A percentile compares a stretch with the other conserved stretches of the same genome.
Conservation (phyloP, 306 rosid genomes). For the Inga leiocalycina region DNA sequence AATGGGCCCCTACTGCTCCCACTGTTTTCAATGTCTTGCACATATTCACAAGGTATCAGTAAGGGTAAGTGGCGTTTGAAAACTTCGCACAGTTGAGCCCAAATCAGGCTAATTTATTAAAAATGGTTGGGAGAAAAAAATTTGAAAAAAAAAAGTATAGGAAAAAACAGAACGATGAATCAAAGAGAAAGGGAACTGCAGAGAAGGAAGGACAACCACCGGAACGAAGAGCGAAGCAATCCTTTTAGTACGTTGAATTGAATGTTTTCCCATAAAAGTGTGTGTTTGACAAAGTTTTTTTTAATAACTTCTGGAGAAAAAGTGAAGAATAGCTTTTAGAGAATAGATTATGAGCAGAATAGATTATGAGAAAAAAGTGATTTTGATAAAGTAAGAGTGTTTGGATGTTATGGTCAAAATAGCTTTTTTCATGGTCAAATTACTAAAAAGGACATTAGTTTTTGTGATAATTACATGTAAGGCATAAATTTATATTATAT, state of each 20-base stretch:
- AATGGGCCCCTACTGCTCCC: conserved; percentile 88
- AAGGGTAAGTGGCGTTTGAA: background rate
- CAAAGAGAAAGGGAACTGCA: background rate
- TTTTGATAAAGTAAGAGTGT: too few relatives aligned
- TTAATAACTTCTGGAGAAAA: too few relatives aligned
- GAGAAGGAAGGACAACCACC: background rate
- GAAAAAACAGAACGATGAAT: background rate
- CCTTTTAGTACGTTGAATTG: background rate
- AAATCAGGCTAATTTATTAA: background rate
- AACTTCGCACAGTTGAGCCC: background rate
- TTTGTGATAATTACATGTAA: too few relatives aligned
- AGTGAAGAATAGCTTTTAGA: too few relatives aligned
- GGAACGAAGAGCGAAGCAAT: background rate
- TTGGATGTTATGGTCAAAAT: too few relatives aligned
- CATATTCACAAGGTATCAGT: background rate
- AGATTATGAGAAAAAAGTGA: too few relatives aligned
- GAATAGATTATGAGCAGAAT: too few relatives aligned
- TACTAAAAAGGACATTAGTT: too few relatives aligned
- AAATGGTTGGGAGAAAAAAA: background rate
- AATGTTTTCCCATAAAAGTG: background rate
- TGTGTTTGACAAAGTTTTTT: too few relatives aligned
- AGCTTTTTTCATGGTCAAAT: too few relatives aligned
- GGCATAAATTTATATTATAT: too few relatives aligned
- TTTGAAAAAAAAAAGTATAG: background rate
- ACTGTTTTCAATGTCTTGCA: conserved; percentile 57